Base-by-base conservation (phyloP, 2,329 filamentous ascomycete genomes). In the Calonectria pteridis region DNA sequence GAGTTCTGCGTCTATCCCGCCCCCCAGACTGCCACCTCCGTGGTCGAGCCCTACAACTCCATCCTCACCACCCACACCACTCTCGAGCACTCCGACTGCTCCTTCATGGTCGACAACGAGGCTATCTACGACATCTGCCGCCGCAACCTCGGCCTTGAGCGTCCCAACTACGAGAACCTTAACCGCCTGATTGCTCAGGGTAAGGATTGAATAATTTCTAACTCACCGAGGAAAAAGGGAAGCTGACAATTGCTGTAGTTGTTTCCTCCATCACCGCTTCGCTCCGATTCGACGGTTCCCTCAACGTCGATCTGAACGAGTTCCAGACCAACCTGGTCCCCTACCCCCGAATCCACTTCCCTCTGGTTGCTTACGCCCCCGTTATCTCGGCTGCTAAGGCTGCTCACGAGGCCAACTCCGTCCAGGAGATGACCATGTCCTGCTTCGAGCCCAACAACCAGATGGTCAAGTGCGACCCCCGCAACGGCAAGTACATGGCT, bases 401-500 rank as follows among this genome's bases (percentile, higher is more conserved):
- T 81, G 94, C 95, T 73, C 96, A 99, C 90, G 96, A 99, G 91
- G 93, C 96, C 90, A 98, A 98, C 93, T 97, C 95, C 33, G 96
- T 98, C 79, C 94, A 95, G 88, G 97, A 98, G 91, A 98, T 98
- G 90, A 97, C 95, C 87, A 97, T 96, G 93, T 95, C 95, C 79
- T 98, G 96, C 93, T 99, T 99, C 89, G 96, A 99, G 92, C 95
- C 96, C 82, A 94, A 98, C 93, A 98, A 98, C 93, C 96, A 99
- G 93, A 99, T 99, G 96, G 96, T 99, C 86, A 98, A 98, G 92
- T 99, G 96, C 85, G 97, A 99, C 86, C 96, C 96, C 81, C 95
- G 96, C 84, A 96, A 97, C 87, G 96, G 96, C 88, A 99, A 99
- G 92, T 99, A 99, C 92, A 99, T 99, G 96, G 96, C 96, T 78